These are phyloP conservation scores for Fraxinus americana DNA, from an alignment of 257 asterid species.

Conservation along the genomic window DNA sequence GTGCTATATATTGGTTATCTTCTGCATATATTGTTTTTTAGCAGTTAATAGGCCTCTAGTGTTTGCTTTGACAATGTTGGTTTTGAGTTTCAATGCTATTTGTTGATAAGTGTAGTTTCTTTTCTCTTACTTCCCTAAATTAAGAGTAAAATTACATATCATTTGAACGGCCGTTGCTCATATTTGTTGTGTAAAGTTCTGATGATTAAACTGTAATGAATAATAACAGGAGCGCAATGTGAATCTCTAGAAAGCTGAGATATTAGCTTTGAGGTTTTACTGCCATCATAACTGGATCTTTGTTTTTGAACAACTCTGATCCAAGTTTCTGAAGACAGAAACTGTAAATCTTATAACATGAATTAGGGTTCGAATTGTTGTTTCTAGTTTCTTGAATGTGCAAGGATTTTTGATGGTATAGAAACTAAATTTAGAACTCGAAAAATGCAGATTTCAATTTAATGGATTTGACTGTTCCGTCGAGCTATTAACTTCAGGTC, in stretches of 20 bases:
- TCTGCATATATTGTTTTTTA: neutral
- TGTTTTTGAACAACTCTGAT: neutral
- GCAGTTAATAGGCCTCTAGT: neutral
- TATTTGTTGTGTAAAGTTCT: constrained; percentile 13
- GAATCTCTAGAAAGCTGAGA: neutral
- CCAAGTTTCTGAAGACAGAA: neutral
- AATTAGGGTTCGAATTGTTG: neutral
- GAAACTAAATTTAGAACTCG: neutral
- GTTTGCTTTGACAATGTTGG: neutral
- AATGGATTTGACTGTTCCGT: neutral
- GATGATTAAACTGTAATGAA: constrained; percentile 6
- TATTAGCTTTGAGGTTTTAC: neutral
- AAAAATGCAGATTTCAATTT: neutral
- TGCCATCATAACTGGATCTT: constrained; percentile 2
- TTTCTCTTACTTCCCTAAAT: neutral
- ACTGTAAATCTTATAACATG: neutral
- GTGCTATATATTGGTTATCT: neutral
- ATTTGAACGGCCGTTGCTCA: constrained; percentile 7
- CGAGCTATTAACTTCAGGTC: neutral
- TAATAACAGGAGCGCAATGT: neutral
- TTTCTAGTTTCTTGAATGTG: neutral
- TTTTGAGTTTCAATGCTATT: neutral
- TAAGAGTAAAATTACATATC: neutral
- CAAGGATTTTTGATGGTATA: neutral
- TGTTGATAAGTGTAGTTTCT: neutral